Conservation (phyloP, 2,329 filamentous ascomycete genomes). For the Intubia oerlemansii region DNA sequence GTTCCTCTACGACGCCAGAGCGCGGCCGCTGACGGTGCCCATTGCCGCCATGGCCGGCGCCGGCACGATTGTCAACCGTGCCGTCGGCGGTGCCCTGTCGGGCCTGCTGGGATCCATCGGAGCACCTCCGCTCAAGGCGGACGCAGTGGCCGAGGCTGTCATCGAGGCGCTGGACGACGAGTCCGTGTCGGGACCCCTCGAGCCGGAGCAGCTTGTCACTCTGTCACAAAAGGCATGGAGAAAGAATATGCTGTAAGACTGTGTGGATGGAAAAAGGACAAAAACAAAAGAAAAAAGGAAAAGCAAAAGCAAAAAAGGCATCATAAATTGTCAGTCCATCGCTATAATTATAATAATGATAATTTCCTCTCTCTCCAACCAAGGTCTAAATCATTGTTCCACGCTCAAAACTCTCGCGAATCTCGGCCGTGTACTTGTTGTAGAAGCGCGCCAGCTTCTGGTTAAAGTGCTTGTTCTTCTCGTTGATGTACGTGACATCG, state of each 20-base stretch:
- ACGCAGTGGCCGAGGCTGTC: slow-evolving; percentile 71
- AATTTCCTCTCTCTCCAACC: not conserved
- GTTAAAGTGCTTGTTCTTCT: slow-evolving; percentile 99
- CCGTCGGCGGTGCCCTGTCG: slow-evolving; percentile 56
- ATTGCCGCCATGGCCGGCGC: slow-evolving; percentile 59
- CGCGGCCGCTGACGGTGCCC: slow-evolving; percentile 61
- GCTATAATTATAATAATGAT: not conserved
- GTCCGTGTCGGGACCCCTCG: slow-evolving; percentile 50
- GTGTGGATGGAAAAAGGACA: not conserved
- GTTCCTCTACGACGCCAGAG: slow-evolving; percentile 70
- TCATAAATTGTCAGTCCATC: not conserved
- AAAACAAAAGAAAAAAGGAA: not conserved
- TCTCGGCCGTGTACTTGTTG: slow-evolving; percentile 95
- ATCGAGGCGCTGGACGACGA: slow-evolving; percentile 69
- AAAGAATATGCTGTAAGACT: slow-evolving; percentile 57
- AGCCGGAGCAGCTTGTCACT: slow-evolving; percentile 59
- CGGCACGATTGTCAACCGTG: slow-evolving; percentile 53
- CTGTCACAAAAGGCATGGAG: slow-evolving; percentile 72
- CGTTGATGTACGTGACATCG: slow-evolving; percentile 97
- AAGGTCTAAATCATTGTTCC: slow-evolving; percentile 91
- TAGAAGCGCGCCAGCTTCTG: slow-evolving; percentile 91
- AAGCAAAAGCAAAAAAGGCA: not conserved
- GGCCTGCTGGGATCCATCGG: slow-evolving; percentile 64
- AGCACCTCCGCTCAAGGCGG: slow-evolving; percentile 70
- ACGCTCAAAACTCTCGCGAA: slow-evolving; percentile 90